These are phyloP conservation scores for Chrysoporthe austroafricana DNA, from an alignment of 2,329 filamentous ascomycete species.

Conservation along the genomic window DNA sequence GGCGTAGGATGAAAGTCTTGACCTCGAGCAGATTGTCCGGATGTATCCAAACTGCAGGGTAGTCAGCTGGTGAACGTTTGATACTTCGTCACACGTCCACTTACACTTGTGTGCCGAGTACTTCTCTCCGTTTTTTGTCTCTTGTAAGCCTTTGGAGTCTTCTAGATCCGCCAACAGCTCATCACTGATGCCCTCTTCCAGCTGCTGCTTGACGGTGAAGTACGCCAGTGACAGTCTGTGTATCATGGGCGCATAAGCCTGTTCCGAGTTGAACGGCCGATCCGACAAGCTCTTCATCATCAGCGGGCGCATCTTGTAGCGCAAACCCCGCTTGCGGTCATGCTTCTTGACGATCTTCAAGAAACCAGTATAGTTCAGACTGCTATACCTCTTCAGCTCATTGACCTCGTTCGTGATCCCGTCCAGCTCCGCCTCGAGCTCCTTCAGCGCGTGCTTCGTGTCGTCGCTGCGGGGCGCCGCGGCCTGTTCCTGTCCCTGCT, in stretches of 20 bases:
- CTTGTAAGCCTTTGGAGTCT: constrained; percentile 33
- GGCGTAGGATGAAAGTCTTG: constrained; percentile 91
- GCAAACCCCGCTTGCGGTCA: constrained; percentile 85
- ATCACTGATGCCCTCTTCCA: constrained; percentile 58
- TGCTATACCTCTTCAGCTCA: constrained; percentile 92
- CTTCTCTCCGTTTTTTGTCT: constrained; percentile 67
- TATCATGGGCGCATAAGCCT: constrained; percentile 83
- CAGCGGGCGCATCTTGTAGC: constrained; percentile 88
- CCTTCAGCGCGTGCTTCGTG: constrained; percentile 61
- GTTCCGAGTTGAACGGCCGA: constrained; percentile 90
- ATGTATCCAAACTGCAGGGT: constrained; percentile 81
- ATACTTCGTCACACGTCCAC: constrained; percentile 36
- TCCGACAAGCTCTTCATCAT: constrained; percentile 88
- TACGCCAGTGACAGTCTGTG: constrained; percentile 95
- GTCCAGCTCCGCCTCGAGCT: constrained; percentile 81
- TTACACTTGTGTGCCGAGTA: constrained; percentile 88
- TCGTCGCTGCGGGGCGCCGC: constrained; percentile 51
- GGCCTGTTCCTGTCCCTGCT: constrained; percentile 41
- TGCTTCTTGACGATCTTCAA: constrained; percentile 99
- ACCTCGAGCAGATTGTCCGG: constrained; percentile 94
- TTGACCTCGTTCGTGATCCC: constrained; percentile 86
- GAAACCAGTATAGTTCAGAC: constrained; percentile 96
- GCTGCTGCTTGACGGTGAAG: constrained; percentile 84
- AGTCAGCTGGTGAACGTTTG: constrained; percentile 36
- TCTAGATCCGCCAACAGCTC: constrained; percentile 27